These are phyloP conservation scores for Diaporthe sp. DNA, from an alignment of 2,329 filamentous ascomycete genomes.

Conservation along the genomic window DNA sequence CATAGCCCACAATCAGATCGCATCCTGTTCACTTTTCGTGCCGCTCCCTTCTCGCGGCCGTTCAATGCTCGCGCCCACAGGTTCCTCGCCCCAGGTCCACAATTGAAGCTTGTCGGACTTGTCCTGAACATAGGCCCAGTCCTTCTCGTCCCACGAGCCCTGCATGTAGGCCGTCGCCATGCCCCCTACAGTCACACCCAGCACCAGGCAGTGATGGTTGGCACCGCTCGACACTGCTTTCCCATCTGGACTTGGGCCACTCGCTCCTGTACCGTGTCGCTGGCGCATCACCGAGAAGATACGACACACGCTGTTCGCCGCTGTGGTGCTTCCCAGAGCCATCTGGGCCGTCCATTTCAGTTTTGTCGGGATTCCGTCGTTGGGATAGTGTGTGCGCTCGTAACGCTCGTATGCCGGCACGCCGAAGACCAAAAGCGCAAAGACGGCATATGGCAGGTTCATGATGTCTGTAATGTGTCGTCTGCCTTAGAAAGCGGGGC, in stretches of 20 bases:
- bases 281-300: not conserved
- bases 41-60: not conserved
- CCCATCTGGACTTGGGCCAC: not conserved
- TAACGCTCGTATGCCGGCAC: constrained; percentile 24
- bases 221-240: constrained; percentile 10
- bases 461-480: not conserved
- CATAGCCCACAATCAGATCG: not conserved
- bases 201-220: constrained; percentile 11
- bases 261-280: not conserved
- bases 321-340: constrained; percentile 26
- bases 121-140: constrained; percentile 8
- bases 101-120: constrained; percentile 10
- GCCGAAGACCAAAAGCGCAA: constrained; percentile 9
- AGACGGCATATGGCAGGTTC: constrained; percentile 19
- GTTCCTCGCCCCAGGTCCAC: not conserved
- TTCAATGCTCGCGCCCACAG: not conserved
- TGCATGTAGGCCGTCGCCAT: constrained; percentile 9
- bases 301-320: constrained; percentile 13
- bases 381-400: constrained; percentile 16
- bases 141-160: constrained; percentile 9
- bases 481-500: not conserved
- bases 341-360: constrained; percentile 23
- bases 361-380: constrained; percentile 16
- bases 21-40: not conserved
- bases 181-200: constrained; percentile 1